These are phyloP conservation scores for Aspergillus bertholletiae DNA, from an alignment of 495 filamentous ascomycete species.

Conservation along the genomic window DNA sequence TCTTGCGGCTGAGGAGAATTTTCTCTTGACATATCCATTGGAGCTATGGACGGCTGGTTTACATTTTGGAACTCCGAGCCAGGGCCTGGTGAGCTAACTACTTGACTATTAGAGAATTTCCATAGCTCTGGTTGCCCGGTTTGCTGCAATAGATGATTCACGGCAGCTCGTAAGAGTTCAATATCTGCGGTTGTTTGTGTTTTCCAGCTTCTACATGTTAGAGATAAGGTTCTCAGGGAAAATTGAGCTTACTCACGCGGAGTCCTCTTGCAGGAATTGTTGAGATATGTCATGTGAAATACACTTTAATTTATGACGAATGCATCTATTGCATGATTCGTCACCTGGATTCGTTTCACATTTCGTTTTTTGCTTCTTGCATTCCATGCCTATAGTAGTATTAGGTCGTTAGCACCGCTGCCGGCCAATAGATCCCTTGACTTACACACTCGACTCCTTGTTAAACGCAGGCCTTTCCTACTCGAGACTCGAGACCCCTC, in stretches of 20 bases:
- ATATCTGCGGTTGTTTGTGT: conserved; percentile 4
- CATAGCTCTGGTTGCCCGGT: neutral
- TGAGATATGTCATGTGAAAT: conserved; percentile 7
- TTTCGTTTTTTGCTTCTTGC: conserved; percentile 11
- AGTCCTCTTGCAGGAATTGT: conserved; percentile 9
- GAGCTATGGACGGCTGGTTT: neutral
- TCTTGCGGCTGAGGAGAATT: neutral
- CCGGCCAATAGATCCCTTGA: neutral
- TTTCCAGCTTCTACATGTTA: conserved; percentile 5
- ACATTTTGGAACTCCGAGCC: neutral
- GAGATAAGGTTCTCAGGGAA: neutral
- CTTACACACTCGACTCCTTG: neutral
- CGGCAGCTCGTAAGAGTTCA: neutral
- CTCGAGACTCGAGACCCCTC: neutral
- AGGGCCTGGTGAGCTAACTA: neutral
- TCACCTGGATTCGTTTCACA: conserved; percentile 3
- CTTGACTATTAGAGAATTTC: neutral
- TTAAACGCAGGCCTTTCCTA: neutral
- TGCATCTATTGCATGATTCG: conserved; percentile 1
- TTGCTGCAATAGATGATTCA: conserved; percentile 4
- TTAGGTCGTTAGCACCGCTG: neutral
- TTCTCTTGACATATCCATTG: neutral
- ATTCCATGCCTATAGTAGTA: conserved; percentile 6
- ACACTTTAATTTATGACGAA: conserved; percentile 1
- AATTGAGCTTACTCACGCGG: neutral